These are phyloP conservation scores for Carpinus fangiana DNA, from an alignment of 306 rosid genomes.

Conservation along the genomic window DNA sequence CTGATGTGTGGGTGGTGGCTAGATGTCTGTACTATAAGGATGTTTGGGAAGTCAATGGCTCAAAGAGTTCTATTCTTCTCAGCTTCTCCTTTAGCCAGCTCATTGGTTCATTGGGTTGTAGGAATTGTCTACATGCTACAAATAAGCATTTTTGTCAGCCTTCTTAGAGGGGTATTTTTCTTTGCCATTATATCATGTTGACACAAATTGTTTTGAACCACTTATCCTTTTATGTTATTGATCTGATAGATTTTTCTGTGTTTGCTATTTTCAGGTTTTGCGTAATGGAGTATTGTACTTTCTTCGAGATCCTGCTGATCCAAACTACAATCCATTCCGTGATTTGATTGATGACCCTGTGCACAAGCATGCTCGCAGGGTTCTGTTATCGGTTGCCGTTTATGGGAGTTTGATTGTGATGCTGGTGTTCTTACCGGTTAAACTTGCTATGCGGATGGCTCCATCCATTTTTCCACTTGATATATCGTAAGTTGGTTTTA, in stretches of 20 bases:
- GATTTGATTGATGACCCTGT: slow-evolving; percentile 98
- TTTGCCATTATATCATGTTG: slow-evolving; percentile 12
- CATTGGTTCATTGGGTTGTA: slow-evolving; percentile 97
- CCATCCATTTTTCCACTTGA: slow-evolving; percentile 94
- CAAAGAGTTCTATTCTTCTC: slow-evolving; percentile 96
- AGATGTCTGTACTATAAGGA: slow-evolving; percentile 90
- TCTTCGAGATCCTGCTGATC: slow-evolving; percentile 98
- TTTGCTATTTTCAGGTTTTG: slow-evolving; percentile 68
- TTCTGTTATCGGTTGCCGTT: slow-evolving; percentile 88
- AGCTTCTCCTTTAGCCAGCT: slow-evolving; percentile 93
- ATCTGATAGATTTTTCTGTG: background rate
- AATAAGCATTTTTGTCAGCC: slow-evolving; percentile 98
- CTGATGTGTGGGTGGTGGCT: slow-evolving; percentile 99
- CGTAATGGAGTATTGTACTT: slow-evolving; percentile 96
- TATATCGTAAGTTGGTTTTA: slow-evolving; percentile 69
- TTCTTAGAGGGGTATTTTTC: slow-evolving; percentile 91
- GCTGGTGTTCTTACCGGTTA: slow-evolving; percentile 95
- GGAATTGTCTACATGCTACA: slow-evolving; percentile 98
- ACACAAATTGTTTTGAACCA: slow-evolving; percentile 11
- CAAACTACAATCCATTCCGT: slow-evolving; percentile 97
- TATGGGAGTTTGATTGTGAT: slow-evolving; percentile 98
- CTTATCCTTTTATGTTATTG: slow-evolving; percentile 1
- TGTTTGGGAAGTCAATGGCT: slow-evolving; percentile 96
- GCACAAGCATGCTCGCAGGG: slow-evolving; percentile 99
- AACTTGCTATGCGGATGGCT: slow-evolving; percentile 93